Evolutionary conservation across 2,329 filamentous ascomycete genomes (phyloP).

Genomic region (Fusarium buxicola): DNA sequence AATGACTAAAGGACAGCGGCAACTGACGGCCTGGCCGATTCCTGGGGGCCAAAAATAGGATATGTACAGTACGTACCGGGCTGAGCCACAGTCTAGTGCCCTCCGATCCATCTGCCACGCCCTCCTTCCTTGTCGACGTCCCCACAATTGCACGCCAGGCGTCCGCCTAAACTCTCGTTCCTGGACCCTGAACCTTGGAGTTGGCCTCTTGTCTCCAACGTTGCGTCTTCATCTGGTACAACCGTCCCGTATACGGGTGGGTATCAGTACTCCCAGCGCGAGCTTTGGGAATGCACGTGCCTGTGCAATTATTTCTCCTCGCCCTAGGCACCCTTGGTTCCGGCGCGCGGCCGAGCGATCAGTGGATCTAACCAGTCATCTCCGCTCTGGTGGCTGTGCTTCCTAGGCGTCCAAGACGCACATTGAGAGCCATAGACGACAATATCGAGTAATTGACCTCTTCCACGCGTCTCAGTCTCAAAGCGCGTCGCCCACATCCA

Average conservation of each 20-base stretch:
- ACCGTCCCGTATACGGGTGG: slow-evolving; percentile 14
- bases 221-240: slow-evolving; percentile 33
- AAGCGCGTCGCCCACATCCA: slow-evolving; percentile 25
- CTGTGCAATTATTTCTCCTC: slow-evolving; percentile 21
- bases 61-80: slow-evolving; percentile 14
- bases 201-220: slow-evolving; percentile 19
- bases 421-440: slow-evolving; percentile 27
- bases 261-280: slow-evolving; percentile 40
- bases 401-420: slow-evolving; percentile 8
- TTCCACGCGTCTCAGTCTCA: slow-evolving; percentile 33
- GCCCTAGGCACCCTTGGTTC: slow-evolving; percentile 15
- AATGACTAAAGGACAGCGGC: slow-evolving; percentile 8
- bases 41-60: slow-evolving; percentile 44
- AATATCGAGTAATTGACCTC: slow-evolving; percentile 15
- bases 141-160: slow-evolving; percentile 22
- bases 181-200: slow-evolving; percentile 18
- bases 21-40: slow-evolving; percentile 34
- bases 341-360: slow-evolving; percentile 38
- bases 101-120: slow-evolving; percentile 10
- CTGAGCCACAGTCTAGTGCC: slow-evolving; percentile 35
- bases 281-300: slow-evolving; percentile 34
- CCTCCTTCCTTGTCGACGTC: neutral
- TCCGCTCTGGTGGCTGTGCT: slow-evolving; percentile 10
- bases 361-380: slow-evolving; percentile 32
- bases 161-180: slow-evolving; percentile 14